phyloP scores from a whole-genome alignment of 2,329 filamentous ascomycete species.

The Capronia americana region DNA sequence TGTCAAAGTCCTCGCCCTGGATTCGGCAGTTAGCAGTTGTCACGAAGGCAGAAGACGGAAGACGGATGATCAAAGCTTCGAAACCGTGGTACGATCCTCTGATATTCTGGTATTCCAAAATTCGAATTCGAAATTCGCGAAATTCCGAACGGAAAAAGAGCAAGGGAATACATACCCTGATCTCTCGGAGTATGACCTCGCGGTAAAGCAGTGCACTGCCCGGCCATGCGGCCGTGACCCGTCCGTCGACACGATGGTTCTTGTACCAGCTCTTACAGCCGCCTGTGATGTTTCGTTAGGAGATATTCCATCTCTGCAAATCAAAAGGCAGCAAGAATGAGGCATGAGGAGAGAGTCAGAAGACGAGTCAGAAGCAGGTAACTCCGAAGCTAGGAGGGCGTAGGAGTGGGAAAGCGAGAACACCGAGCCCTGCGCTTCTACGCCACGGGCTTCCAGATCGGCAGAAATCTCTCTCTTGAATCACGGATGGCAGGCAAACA shows the following conservation, averaged over 20 bases:
- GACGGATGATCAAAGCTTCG: background rate
- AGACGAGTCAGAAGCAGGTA: background rate
- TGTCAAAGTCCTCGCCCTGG: constrained; percentile 40
- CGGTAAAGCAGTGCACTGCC: constrained; percentile 45
- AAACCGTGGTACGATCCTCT: too few relatives aligned
- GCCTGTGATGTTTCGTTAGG: background rate
- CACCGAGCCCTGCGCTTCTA: background rate
- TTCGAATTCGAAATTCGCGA: background rate
- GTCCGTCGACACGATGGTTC: constrained; percentile 29
- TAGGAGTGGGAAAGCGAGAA: background rate
- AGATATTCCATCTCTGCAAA: background rate
- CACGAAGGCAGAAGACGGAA: background rate
- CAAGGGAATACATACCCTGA: constrained; percentile 32
- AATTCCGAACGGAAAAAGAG: background rate
- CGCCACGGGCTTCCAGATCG: background rate
- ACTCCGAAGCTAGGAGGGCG: background rate
- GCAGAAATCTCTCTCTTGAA: background rate
- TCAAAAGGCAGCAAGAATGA: background rate
- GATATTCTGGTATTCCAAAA: too few relatives aligned
- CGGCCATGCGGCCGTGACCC: constrained; percentile 34
- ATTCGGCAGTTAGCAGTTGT: background rate
- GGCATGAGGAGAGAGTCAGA: background rate
- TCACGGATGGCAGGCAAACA: background rate
- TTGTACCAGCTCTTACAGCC: constrained; percentile 37
- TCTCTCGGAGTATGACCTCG: constrained; percentile 43